Percentiles rank a stretch among this genome's conserved stretches.
Conservation (phyloP, 2,329 filamentous ascomycete genomes). For the Zymoseptoria crescenta region DNA sequence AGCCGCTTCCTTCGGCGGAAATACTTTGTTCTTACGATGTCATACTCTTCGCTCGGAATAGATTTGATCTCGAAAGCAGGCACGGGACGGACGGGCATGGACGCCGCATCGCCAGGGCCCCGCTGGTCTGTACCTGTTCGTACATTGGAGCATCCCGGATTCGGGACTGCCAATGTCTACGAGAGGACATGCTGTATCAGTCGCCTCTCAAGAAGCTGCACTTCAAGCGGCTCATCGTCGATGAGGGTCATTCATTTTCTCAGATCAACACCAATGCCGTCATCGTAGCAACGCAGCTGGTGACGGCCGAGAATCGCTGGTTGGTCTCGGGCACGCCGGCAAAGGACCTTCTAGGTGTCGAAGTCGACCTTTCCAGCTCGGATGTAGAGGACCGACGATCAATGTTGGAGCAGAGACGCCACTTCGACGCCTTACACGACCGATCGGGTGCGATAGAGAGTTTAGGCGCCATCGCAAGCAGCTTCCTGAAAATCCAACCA, state of each 20-base stretch:
- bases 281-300: constrained; percentile 46
- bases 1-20: constrained; percentile 48
- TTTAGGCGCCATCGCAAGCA: constrained; percentile 55
- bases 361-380: constrained; percentile 44
- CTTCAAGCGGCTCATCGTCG: constrained; percentile 83
- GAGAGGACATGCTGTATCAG: constrained; percentile 37
- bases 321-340: constrained; percentile 87
- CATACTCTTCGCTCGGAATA: constrained; percentile 64
- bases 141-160: constrained; percentile 39
- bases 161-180: constrained; percentile 39
- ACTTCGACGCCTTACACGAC: constrained; percentile 34
- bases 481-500: constrained; percentile 69
- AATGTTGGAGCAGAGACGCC: constrained; percentile 34
- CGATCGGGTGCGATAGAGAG: constrained; percentile 45
- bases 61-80: constrained; percentile 62
- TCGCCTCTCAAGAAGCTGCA: constrained; percentile 64
- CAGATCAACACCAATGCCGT: constrained; percentile 56
- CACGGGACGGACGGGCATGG: constrained; percentile 42
- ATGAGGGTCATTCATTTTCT: constrained; percentile 83
- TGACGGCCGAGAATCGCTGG: constrained; percentile 66
- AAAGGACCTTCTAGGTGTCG: constrained; percentile 69
- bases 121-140: constrained; percentile 30
- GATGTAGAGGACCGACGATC: constrained; percentile 10
- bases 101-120: constrained; percentile 27
- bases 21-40: constrained; percentile 64